phyloP scores from a whole-genome alignment of 495 filamentous ascomycete genomes.

The Chaetomium fimeti region DNA sequence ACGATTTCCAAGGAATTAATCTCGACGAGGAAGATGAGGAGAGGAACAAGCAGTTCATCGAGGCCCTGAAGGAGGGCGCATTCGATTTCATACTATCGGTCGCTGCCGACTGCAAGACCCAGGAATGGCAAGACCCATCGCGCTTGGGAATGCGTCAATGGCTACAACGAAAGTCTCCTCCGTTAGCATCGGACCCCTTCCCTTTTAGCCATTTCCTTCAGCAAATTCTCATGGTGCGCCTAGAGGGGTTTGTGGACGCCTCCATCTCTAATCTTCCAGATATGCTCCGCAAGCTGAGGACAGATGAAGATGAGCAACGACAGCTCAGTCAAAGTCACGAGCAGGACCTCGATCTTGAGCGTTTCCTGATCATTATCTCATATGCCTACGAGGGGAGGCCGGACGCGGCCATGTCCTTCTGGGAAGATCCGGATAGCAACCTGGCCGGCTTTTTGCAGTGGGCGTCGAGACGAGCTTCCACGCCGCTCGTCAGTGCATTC shows the following conservation, averaged over 20 bases:
- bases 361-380: conserved; percentile 86
- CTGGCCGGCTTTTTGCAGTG: conserved; percentile 91
- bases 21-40: conserved; percentile 62
- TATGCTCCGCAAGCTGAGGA: conserved; percentile 77
- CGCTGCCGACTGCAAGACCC: conserved; percentile 66
- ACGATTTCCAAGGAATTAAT: conserved; percentile 56
- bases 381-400: conserved; percentile 83
- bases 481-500: conserved; percentile 88
- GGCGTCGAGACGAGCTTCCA: conserved; percentile 88
- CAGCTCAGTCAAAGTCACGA: conserved; percentile 67
- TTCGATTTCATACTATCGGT: conserved; percentile 87
- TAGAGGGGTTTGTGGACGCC: conserved; percentile 83
- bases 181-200: conserved; percentile 60
- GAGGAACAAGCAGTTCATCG: conserved; percentile 67
- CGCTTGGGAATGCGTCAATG: conserved; percentile 70
- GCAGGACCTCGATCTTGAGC: conserved; percentile 79
- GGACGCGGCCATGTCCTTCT: conserved; percentile 82
- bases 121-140: conserved; percentile 78
- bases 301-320: conserved; percentile 85
- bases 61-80: conserved; percentile 82
- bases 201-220: conserved; percentile 65
- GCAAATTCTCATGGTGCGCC: conserved; percentile 66
- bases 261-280: conserved; percentile 95
- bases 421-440: conserved; percentile 84
- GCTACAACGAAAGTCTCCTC: conserved; percentile 71